A percentile compares a stretch with the other conserved stretches of the same genome.
These are phyloP conservation scores for Teratosphaeria zuluensis DNA, from an alignment of 2,329 filamentous ascomycete species.

Conservation along the genomic window DNA sequence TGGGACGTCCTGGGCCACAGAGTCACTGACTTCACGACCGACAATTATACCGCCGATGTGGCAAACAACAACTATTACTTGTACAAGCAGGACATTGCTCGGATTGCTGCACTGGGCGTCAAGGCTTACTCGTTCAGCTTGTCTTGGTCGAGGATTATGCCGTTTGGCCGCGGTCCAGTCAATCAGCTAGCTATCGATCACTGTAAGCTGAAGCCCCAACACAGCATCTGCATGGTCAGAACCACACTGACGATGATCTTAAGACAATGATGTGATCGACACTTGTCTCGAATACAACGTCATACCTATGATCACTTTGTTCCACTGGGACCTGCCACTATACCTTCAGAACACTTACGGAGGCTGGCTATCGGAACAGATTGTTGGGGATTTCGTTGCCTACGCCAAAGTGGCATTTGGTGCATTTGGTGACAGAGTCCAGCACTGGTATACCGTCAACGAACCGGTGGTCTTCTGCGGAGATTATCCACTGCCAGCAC, in stretches of 20 bases:
- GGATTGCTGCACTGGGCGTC: conserved; percentile 31
- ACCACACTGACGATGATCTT: background rate
- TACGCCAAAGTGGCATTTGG: conserved; percentile 32
- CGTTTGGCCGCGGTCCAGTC: conserved; percentile 37
- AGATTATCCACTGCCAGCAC: conserved; percentile 20
- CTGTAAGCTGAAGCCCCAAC: conserved; percentile 21
- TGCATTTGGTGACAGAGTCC: conserved; percentile 30
- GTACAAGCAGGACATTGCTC: conserved; percentile 29
- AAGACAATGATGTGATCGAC: conserved; percentile 33
- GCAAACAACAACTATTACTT: conserved; percentile 42
- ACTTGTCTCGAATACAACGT: conserved; percentile 42
- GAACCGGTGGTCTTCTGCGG: conserved; percentile 20
- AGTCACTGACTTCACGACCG: conserved; percentile 7
- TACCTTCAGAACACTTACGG: conserved; percentile 71
- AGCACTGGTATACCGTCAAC: conserved; percentile 33
- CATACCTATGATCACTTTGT: conserved; percentile 70
- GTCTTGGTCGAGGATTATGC: conserved; percentile 40
- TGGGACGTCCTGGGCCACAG: conserved; percentile 24
- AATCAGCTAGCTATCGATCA: conserved; percentile 39
- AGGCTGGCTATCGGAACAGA: conserved; percentile 49
- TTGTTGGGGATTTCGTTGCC: conserved; percentile 30
- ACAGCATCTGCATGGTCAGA: background rate
- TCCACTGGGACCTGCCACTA: conserved; percentile 82
- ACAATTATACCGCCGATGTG: conserved; percentile 18
- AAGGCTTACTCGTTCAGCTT: conserved; percentile 34